Evolutionary conservation across 345 rosid species (phyloP), one percentile per base, ranked within the genome.

Genomic region (Eucalyptus marginata): DNA sequence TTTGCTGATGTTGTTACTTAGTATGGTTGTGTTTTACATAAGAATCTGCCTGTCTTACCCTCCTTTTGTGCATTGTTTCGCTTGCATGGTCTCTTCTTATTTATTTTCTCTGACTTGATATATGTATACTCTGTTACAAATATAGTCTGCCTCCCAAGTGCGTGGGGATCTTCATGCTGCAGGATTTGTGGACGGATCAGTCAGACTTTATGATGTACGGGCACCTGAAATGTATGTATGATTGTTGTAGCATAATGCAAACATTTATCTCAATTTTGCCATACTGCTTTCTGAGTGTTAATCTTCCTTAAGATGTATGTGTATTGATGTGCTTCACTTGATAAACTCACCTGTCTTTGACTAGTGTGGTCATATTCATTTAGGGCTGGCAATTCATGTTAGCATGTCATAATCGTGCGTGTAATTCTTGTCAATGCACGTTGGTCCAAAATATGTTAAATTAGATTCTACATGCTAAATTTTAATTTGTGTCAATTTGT

Each of bases 141-240:
- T 92, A 91, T 90, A 98, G 99, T 93, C 99, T 56, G 97, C 99
- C 94, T 98, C 99, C 91, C 99, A 96, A 94, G 99, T 96, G 89
- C 99, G 95, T 86, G 95, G 94, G 84, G 96, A 95, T 91, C 98
- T 96, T 81, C 94, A 96, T 91, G 95, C 96, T 59, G 98, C 99
- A 86, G 99, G 99, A 90, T 98, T 96, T 89, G 93, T 92, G 88
- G 99, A 98, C 91, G 99, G 99, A 86, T 94, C 96, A 88, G 96
- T 98, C 89, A 95, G 97, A 93, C 93, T 98, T 27, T 98, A 98
- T 90, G 99, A 98, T 93, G 94, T 98, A 56, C 96, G 99, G 68
- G 90, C 94, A 47, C 98, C 98, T 92, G 98, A 96, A 89, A 94
- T 94, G 99, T 98, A 95, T 93, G 99, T 88, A 52, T 80, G 3